phyloP scores from a whole-genome alignment of 208 protist genomes.

The Zelonia costaricensis region DNA sequence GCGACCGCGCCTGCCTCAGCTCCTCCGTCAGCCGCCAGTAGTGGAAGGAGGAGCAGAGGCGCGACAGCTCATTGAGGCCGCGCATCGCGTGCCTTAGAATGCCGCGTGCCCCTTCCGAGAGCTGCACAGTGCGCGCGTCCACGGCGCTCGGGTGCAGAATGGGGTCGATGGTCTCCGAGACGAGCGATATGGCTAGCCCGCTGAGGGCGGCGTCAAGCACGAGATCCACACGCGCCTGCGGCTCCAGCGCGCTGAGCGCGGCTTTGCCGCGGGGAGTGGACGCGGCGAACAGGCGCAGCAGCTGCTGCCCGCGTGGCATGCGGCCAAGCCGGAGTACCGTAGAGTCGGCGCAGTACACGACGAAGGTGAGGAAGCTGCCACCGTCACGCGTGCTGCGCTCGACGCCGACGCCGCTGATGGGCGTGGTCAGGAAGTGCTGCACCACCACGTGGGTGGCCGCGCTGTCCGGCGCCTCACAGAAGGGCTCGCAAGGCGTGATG shows the following conservation, averaged over 20 bases:
- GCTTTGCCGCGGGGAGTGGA: conserved; percentile 19
- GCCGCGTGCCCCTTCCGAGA: conserved; percentile 42
- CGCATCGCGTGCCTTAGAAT: conserved; percentile 32
- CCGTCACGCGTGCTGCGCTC: conserved; percentile 24
- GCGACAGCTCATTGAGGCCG: conserved; percentile 24
- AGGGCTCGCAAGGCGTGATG: conserved; percentile 32
- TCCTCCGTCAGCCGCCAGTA: conserved; percentile 45
- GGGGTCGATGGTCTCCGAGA: conserved; percentile 18
- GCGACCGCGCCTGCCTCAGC: conserved; percentile 24
- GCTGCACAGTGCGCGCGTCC: conserved; percentile 4
- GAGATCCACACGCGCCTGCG: conserved; percentile 29
- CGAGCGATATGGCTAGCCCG: conserved; percentile 28
- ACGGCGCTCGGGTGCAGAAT: conserved; percentile 30
- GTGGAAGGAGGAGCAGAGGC: conserved; percentile 37
- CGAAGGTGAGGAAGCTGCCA: conserved; percentile 33
- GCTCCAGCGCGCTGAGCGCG: conserved; percentile 25
- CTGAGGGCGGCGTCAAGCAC: conserved; percentile 32
- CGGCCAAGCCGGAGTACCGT: conserved; percentile 38
- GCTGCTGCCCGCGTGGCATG: conserved; percentile 37
- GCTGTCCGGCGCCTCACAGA: conserved; percentile 30
- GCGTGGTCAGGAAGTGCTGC: conserved; percentile 35
- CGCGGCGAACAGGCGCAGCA: conserved; percentile 34
- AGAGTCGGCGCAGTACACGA: conserved; percentile 53
- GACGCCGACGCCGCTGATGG: conserved; percentile 40
- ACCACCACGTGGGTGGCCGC: conserved; percentile 39